These are phyloP conservation scores for Diaporthe sp. DNA, from an alignment of 2,329 filamentous ascomycete species.

Conservation along the genomic window DNA sequence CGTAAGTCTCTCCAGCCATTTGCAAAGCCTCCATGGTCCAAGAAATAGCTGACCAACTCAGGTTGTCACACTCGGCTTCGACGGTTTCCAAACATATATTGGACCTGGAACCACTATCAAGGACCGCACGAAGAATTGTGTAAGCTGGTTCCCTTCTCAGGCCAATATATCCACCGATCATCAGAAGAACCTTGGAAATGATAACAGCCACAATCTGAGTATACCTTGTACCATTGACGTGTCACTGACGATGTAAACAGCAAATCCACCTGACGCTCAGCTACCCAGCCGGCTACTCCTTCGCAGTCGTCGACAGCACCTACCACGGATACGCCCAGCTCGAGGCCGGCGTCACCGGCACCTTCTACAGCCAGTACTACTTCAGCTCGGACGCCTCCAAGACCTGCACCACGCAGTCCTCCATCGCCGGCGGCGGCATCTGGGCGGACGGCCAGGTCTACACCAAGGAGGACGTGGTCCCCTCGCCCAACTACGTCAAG, in stretches of 20 bases:
- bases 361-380: conserved; percentile 63
- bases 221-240: no score
- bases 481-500: conserved; percentile 60
- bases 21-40: neutral
- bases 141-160: neutral
- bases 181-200: no score
- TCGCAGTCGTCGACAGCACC: conserved; percentile 61
- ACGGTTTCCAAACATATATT: conserved; percentile 63
- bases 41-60: conserved; percentile 38
- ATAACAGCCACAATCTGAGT: neutral
- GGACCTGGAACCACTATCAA: conserved; percentile 55
- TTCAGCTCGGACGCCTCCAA: conserved; percentile 60
- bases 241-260: neutral
- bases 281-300: conserved; percentile 63
- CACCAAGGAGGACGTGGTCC: conserved; percentile 61
- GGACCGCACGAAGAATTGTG: conserved; percentile 62
- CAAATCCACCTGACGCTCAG: conserved; percentile 60
- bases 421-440: conserved; percentile 57
- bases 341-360: conserved; percentile 59
- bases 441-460: conserved; percentile 61
- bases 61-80: conserved; percentile 63
- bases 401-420: conserved; percentile 60
- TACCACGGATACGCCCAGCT: conserved; percentile 64
- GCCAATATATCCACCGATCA: neutral
- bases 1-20: conserved; percentile 45